These are phyloP conservation scores for Trapa bicornis DNA, from an alignment of 345 rosid species.

Conservation along the genomic window DNA sequence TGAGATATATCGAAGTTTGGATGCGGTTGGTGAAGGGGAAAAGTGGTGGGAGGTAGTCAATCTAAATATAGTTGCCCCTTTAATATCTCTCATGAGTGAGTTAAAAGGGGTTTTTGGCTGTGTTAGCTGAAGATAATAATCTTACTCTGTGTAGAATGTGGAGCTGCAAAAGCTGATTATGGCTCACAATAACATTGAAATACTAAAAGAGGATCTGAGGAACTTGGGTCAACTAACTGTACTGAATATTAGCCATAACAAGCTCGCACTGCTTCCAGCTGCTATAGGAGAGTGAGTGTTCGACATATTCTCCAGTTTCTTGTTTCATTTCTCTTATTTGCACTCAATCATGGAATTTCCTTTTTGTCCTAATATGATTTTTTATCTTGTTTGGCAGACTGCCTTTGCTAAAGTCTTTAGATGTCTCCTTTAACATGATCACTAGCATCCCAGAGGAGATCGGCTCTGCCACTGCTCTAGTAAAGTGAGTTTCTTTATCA, in stretches of 20 bases:
- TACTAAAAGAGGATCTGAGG: conserved; percentile 62
- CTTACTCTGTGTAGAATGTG: conserved; percentile 42
- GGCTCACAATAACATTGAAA: conserved; percentile 77
- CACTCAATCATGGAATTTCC: background rate
- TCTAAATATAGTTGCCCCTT: background rate
- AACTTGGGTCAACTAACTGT: conserved; percentile 53
- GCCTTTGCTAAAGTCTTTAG: conserved; percentile 62
- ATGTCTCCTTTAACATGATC: conserved; percentile 61
- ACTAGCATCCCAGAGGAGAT: conserved; percentile 60
- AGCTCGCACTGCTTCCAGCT: conserved; percentile 54
- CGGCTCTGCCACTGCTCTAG: conserved; percentile 68
- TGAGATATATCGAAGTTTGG: conserved; percentile 52
- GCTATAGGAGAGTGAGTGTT: conserved; percentile 69
- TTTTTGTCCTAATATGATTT: background rate
- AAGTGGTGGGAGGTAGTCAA: conserved; percentile 96
- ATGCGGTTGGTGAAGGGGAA: conserved; percentile 58
- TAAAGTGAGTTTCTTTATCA: conserved; percentile 45
- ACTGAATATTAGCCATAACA: conserved; percentile 74
- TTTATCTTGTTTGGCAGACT: conserved; percentile 39
- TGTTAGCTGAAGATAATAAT: background rate
- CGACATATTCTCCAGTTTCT: background rate
- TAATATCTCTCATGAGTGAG: background rate
- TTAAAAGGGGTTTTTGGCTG: background rate
- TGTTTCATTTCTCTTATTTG: background rate
- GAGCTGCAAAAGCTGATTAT: conserved; percentile 83